Conservation (phyloP, 176 grass and related monocot genomes). For the Stipa capillata region DNA sequence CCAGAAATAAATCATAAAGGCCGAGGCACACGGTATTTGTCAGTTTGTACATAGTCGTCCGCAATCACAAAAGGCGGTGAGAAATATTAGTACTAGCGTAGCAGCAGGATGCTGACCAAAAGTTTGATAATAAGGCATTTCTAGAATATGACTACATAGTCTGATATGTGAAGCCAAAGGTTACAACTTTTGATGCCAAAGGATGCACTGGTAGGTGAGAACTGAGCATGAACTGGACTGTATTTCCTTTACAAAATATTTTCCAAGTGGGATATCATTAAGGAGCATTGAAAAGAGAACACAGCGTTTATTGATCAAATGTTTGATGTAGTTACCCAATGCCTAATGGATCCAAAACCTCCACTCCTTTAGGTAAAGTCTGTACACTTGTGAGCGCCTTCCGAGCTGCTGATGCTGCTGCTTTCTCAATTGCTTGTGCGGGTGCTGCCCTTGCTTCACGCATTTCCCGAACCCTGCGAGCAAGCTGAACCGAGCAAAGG, state of each 20-base stretch:
- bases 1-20: neutral
- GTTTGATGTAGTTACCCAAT: constrained; percentile 64
- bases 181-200: neutral
- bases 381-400: constrained; percentile 74
- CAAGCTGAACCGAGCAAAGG: constrained; percentile 54
- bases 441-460: constrained; percentile 82
- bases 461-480: constrained; percentile 93
- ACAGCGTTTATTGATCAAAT: neutral
- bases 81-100: neutral
- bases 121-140: neutral
- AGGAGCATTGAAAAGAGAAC: neutral
- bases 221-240: neutral
- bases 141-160: neutral
- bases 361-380: constrained; percentile 91
- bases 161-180: neutral
- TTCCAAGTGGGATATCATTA: neutral
- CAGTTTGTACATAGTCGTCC: neutral
- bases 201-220: neutral
- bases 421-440: constrained; percentile 67
- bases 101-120: neutral
- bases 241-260: neutral
- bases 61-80: neutral
- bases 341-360: constrained; percentile 96
- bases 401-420: constrained; percentile 37
- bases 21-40: neutral